Conservation (phyloP, 805 yeast genomes). For the Myxozyma udenii region DNA sequence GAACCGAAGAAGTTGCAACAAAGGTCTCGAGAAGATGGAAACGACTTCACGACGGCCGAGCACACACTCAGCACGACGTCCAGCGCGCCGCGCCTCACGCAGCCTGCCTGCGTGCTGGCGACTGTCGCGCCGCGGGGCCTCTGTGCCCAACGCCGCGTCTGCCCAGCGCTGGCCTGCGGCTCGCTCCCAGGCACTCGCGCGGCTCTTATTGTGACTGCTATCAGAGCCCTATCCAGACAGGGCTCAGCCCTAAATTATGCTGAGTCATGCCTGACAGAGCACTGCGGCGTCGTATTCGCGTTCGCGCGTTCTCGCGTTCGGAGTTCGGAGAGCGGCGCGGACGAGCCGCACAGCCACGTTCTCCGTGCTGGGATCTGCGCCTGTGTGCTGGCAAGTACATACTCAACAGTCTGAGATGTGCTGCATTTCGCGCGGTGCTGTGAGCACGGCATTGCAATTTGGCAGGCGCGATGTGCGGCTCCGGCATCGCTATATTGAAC, state of each 20-base stretch:
- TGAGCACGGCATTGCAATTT: too few species aligned
- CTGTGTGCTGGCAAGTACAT: background rate
- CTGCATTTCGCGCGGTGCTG: slow-evolving; percentile 4
- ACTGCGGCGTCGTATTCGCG: background rate
- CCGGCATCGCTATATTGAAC: too few species aligned
- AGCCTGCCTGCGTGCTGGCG: too few species aligned
- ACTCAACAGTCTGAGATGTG: slow-evolving; percentile 20
- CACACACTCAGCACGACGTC: too few species aligned
- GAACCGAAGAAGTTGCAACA: slow-evolving; percentile 3
- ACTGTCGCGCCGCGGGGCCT: too few species aligned
- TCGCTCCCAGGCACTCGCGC: background rate
- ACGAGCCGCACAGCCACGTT: too few species aligned
- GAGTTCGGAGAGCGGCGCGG: too few species aligned
- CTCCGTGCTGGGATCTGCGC: slow-evolving; percentile 5
- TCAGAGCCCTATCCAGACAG: background rate
- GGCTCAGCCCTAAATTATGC: background rate
- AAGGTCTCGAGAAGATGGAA: background rate
- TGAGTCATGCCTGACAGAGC: too few species aligned
- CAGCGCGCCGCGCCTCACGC: too few species aligned
- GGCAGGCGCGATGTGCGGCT: too few species aligned
- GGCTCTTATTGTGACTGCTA: background rate
- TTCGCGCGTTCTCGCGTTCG: background rate
- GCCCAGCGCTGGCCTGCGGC: background rate
- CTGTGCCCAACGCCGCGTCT: background rate
- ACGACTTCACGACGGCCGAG: background rate